A percentile compares a stretch with the other conserved stretches of the same genome.
Evolutionary conservation across 371 early-diverging fungal genomes (phyloP).

Genomic region (Smittium mucronatum): DNA sequence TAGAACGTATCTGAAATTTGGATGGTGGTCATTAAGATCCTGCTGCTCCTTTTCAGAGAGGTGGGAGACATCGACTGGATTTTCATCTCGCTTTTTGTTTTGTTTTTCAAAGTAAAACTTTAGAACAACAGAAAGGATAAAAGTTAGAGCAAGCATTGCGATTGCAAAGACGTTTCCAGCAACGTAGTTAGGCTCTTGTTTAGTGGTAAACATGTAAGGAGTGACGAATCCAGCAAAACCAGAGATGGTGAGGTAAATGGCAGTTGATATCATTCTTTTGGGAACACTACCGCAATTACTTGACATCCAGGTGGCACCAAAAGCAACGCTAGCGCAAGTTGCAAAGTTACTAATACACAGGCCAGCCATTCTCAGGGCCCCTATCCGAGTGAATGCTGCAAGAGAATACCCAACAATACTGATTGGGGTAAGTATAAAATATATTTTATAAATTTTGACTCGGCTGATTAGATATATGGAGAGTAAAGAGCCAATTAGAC

Average conservation of each 20-base stretch:
- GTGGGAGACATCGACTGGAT: slow-evolving; percentile 9
- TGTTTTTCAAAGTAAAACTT: background rate
- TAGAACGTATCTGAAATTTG: slow-evolving; percentile 9
- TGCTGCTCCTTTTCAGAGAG: slow-evolving; percentile 3
- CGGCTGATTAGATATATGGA: slow-evolving; percentile 11
- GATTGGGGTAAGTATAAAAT: slow-evolving; percentile 15
- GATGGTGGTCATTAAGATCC: slow-evolving; percentile 10
- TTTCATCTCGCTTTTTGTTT: slow-evolving; percentile 8
- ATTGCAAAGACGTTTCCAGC: slow-evolving; percentile 17
- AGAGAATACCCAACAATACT: background rate
- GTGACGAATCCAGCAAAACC: slow-evolving; percentile 29
- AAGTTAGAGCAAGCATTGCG: background rate
- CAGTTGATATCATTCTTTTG: slow-evolving; percentile 29
- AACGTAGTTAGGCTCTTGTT: slow-evolving; percentile 23
- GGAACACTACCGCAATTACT: slow-evolving; percentile 25
- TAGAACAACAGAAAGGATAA: background rate
- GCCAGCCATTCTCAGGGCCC: slow-evolving; percentile 6
- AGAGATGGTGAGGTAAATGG: slow-evolving; percentile 20
- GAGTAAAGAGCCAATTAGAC: slow-evolving; percentile 6
- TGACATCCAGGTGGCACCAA: slow-evolving; percentile 28
- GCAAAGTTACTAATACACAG: slow-evolving; percentile 27
- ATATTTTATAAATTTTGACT: slow-evolving; percentile 15
- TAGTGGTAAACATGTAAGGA: slow-evolving; percentile 27
- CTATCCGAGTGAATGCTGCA: background rate
- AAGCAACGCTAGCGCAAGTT: slow-evolving; percentile 24